Percentiles rank a stretch among this genome's conserved stretches.
Conservation (phyloP, 352 stramenopile genomes). For the Globisporangium paddicum region DNA sequence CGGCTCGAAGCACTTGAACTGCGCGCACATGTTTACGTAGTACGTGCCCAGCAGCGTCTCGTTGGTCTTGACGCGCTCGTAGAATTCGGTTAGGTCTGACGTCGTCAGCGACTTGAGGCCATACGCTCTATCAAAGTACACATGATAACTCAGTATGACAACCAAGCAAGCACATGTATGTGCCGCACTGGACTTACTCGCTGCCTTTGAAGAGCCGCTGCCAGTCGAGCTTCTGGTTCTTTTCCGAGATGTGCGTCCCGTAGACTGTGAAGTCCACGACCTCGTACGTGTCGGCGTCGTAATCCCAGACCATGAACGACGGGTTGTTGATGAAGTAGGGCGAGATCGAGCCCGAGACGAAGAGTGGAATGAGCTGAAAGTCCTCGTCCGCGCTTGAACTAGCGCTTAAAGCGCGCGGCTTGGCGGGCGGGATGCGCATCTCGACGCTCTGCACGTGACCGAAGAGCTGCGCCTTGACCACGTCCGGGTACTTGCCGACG, state of each 20-base stretch:
- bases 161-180: background rate
- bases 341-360: slow-evolving; percentile 77
- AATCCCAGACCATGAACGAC: slow-evolving; percentile 84
- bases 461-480: slow-evolving; percentile 87
- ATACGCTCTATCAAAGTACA: slow-evolving; percentile 32
- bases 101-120: slow-evolving; percentile 41
- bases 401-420: slow-evolving; percentile 1
- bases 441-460: slow-evolving; percentile 91
- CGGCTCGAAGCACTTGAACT: slow-evolving; percentile 34
- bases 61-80: slow-evolving; percentile 44
- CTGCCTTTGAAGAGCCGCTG: slow-evolving; percentile 46
- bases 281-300: slow-evolving; percentile 54
- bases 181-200: slow-evolving; percentile 4
- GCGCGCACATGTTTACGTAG: slow-evolving; percentile 78
- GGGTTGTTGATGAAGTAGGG: slow-evolving; percentile 88
- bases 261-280: slow-evolving; percentile 69
- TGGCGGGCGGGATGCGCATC: slow-evolving; percentile 56
- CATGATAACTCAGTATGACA: background rate
- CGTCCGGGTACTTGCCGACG: slow-evolving; percentile 43
- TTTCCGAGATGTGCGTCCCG: slow-evolving; percentile 54
- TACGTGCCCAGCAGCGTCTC: slow-evolving; percentile 53
- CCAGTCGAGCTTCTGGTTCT: slow-evolving; percentile 35
- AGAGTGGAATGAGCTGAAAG: slow-evolving; percentile 52
- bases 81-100: slow-evolving; percentile 34
- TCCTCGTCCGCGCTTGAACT: background rate